A percentile compares a stretch with the other conserved stretches of the same genome.
These are phyloP conservation scores for Cicer bijugum DNA, from an alignment of 306 rosid species.

Conservation along the genomic window DNA sequence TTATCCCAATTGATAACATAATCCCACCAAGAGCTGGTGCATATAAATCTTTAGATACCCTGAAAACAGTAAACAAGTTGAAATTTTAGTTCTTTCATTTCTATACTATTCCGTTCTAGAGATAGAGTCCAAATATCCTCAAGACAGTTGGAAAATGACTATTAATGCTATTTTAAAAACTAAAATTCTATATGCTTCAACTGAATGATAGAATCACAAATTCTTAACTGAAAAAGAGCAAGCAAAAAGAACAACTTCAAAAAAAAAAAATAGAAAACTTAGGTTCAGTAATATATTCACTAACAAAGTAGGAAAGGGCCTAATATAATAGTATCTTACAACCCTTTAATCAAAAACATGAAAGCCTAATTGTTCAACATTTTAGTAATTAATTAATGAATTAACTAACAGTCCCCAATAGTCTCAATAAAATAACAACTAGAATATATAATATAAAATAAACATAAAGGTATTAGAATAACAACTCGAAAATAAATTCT, in stretches of 20 bases:
- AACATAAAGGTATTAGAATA: neutral
- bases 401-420: slow-evolving; percentile 8
- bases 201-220: slow-evolving; percentile 10
- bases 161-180: too few relatives aligned
- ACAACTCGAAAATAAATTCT: neutral
- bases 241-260: slow-evolving; percentile 4
- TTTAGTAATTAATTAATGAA: neutral
- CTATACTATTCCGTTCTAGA: neutral
- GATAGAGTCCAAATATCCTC: too few relatives aligned
- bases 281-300: neutral
- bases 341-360: slow-evolving; percentile 52
- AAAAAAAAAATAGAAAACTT: neutral
- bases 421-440: slow-evolving; percentile 26
- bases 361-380: slow-evolving; percentile 38
- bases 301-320: neutral
- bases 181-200: slow-evolving; percentile 1
- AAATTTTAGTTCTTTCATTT: slow-evolving; percentile 43
- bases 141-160: too few relatives aligned
- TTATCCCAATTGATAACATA: slow-evolving; percentile 93
- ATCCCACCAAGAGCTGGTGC: slow-evolving; percentile 99
- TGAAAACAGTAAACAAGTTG: slow-evolving; percentile 47
- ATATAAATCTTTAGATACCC: slow-evolving; percentile 84
- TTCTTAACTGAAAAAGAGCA: slow-evolving; percentile 12
- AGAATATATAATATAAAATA: neutral
- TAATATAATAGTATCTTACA: slow-evolving; percentile 34